Percentiles rank a stretch among this genome's conserved stretches.
phyloP scores from a whole-genome alignment of 2,329 filamentous ascomycete genomes.

The Beauveria sp. region DNA sequence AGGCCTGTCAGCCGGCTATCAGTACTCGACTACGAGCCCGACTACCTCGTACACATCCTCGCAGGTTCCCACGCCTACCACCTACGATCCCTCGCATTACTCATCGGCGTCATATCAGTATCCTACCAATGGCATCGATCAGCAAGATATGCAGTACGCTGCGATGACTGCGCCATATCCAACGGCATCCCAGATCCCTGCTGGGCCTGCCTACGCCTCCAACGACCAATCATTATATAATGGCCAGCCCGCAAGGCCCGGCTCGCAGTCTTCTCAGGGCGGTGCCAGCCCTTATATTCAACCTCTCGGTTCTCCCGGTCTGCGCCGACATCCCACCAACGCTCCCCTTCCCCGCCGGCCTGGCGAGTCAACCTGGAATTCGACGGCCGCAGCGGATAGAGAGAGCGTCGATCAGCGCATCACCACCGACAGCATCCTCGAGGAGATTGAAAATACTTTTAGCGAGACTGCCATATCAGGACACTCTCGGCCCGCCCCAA shows the following conservation, averaged over 20 bases:
- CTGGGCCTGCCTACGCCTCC: constrained; percentile 41
- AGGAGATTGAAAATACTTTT: constrained; percentile 49
- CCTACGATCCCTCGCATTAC: constrained; percentile 30
- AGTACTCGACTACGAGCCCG: constrained; percentile 33
- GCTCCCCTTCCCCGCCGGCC: constrained; percentile 50
- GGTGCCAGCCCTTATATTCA: constrained; percentile 34
- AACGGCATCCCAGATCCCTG: constrained; percentile 43
- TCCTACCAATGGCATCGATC: constrained; percentile 31
- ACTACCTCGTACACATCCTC: constrained; percentile 20
- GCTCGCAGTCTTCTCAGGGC: constrained; percentile 41
- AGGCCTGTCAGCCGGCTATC: constrained; percentile 29
- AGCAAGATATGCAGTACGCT: constrained; percentile 25
- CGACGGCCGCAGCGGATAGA: constrained; percentile 34
- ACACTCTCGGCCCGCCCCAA: constrained; percentile 32
- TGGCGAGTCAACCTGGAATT: constrained; percentile 36
- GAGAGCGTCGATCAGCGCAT: constrained; percentile 33
- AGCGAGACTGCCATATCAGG: constrained; percentile 9
- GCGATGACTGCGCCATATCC: constrained; percentile 44
- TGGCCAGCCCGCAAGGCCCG: constrained; percentile 38
- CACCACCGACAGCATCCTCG: constrained; percentile 46
- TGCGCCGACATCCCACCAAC: constrained; percentile 52
- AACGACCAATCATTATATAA: constrained; percentile 39
- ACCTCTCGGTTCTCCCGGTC: constrained; percentile 35
- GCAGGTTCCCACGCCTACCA: constrained; percentile 20
- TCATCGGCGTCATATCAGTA: constrained; percentile 26